Conservation (phyloP, 2,329 filamentous ascomycete species). For the Acrocalymma vagum region DNA sequence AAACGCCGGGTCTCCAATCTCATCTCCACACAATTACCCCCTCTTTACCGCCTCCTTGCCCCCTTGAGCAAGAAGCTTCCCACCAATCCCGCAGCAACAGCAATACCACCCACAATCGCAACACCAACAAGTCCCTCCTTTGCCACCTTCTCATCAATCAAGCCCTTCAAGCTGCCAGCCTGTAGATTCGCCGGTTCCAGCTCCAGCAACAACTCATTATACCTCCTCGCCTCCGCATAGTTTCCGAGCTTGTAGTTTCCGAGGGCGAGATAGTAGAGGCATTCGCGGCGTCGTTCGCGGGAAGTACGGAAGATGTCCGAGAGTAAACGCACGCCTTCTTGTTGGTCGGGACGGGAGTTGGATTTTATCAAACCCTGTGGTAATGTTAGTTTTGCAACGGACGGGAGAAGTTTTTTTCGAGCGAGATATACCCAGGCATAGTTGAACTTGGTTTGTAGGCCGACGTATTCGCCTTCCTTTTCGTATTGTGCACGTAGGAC, state of each 20-base stretch:
- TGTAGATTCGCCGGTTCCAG: slow-evolving; percentile 93
- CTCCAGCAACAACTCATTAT: slow-evolving; percentile 91
- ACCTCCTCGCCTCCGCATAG: slow-evolving; percentile 91
- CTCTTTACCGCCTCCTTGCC: slow-evolving; percentile 67
- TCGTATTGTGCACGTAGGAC: slow-evolving; percentile 95
- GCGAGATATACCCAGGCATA: slow-evolving; percentile 84
- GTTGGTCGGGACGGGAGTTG: slow-evolving; percentile 81
- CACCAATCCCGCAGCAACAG: slow-evolving; percentile 90
- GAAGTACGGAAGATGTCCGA: slow-evolving; percentile 96
- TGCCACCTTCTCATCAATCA: slow-evolving; percentile 96
- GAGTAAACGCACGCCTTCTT: slow-evolving; percentile 91
- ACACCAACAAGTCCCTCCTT: slow-evolving; percentile 94
- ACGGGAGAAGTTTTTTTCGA: background rate
- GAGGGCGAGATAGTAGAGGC: slow-evolving; percentile 95
- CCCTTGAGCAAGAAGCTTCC: slow-evolving; percentile 87
- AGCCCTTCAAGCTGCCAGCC: slow-evolving; percentile 80
- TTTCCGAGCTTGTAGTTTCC: slow-evolving; percentile 99
- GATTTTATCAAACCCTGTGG: slow-evolving; percentile 93
- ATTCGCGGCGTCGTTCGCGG: slow-evolving; percentile 93
- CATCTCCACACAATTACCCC: no score
- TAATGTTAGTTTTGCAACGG: slow-evolving; percentile 10
- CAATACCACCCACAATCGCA: slow-evolving; percentile 91
- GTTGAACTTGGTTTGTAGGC: slow-evolving; percentile 99
- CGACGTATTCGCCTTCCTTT: slow-evolving; percentile 96
- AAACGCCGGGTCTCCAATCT: slow-evolving; percentile 18